phyloP scores from a whole-genome alignment of 495 filamentous ascomycete species.

The Neurospora sp. region DNA sequence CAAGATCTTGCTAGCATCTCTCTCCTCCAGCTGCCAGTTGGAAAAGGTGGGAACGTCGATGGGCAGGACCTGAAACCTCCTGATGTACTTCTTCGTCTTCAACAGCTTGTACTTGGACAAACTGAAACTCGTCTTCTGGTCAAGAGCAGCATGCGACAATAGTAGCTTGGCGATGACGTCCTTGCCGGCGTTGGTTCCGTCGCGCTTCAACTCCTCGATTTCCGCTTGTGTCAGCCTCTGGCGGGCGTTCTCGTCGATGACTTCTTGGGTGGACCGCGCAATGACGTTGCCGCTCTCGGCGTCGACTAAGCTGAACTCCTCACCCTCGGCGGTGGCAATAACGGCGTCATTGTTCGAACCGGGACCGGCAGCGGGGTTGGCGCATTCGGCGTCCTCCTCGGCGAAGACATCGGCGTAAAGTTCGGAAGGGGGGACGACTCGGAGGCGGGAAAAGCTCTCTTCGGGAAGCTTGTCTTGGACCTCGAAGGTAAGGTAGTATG shows the following conservation, averaged over 20 bases:
- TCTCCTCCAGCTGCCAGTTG: slow-evolving; percentile 62
- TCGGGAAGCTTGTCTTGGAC: slow-evolving; percentile 56
- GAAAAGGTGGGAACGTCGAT: slow-evolving; percentile 66
- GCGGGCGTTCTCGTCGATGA: slow-evolving; percentile 66
- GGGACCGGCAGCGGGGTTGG: slow-evolving; percentile 21
- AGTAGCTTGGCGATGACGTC: slow-evolving; percentile 82
- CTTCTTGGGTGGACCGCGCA: slow-evolving; percentile 68
- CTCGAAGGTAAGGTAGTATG: slow-evolving; percentile 86
- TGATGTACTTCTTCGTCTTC: slow-evolving; percentile 88
- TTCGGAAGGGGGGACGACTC: slow-evolving; percentile 71
- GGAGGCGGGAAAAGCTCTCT: slow-evolving; percentile 48
- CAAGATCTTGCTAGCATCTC: slow-evolving; percentile 69
- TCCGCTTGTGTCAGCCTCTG: slow-evolving; percentile 76
- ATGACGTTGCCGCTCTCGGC: slow-evolving; percentile 43
- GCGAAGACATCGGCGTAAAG: slow-evolving; percentile 70
- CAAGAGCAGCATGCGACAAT: slow-evolving; percentile 70
- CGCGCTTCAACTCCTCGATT: slow-evolving; percentile 83
- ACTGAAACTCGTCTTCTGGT: slow-evolving; percentile 89
- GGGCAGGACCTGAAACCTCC: slow-evolving; percentile 72
- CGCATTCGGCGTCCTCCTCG: slow-evolving; percentile 34
- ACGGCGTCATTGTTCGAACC: slow-evolving; percentile 16
- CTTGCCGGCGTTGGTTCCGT: slow-evolving; percentile 66
- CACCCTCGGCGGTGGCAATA: slow-evolving; percentile 17
- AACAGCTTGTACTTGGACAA: slow-evolving; percentile 90
- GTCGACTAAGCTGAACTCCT: slow-evolving; percentile 35